phyloP scores from a whole-genome alignment of 352 stramenopile species.

The Phytophthora cactorum region DNA sequence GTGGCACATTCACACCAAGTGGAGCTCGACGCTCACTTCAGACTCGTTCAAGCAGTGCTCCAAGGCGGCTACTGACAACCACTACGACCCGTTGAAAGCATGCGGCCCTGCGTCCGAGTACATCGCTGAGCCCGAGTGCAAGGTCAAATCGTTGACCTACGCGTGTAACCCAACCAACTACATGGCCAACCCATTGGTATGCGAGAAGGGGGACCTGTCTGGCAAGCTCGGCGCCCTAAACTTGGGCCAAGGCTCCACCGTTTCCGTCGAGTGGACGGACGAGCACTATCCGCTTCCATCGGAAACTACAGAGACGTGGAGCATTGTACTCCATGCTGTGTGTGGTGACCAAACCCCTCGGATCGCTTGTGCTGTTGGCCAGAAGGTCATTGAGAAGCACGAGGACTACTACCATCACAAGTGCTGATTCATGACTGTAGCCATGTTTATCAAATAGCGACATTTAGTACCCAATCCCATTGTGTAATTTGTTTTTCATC shows the following conservation, averaged over 20 bases:
- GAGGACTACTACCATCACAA: constrained; percentile 1
- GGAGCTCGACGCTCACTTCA: constrained; percentile 40
- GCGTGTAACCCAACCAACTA: constrained; percentile 52
- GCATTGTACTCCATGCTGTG: constrained; percentile 68
- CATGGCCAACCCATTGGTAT: constrained; percentile 41
- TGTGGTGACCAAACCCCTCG: constrained; percentile 51
- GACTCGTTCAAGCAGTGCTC: constrained; percentile 51
- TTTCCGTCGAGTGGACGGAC: constrained; percentile 46
- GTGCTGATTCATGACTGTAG: constrained; percentile 8
- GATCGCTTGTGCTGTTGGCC: constrained; percentile 49
- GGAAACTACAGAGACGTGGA: constrained; percentile 57
- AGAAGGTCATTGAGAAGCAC: background rate
- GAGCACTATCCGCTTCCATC: constrained; percentile 44
- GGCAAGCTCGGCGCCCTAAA: constrained; percentile 60
- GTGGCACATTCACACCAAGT: constrained; percentile 68
- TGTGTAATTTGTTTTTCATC: constrained; percentile 11
- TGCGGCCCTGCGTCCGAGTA: constrained; percentile 60
- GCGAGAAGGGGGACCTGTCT: constrained; percentile 64
- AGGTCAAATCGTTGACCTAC: constrained; percentile 42
- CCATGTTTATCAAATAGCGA: constrained; percentile 12
- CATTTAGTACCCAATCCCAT: constrained; percentile 10
- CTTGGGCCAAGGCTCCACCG: constrained; percentile 23
- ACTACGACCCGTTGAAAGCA: constrained; percentile 55
- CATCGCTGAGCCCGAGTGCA: constrained; percentile 31
- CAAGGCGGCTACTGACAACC: constrained; percentile 48